These are phyloP conservation scores for Gentiana dahurica DNA, from an alignment of 257 asterid species.

Conservation along the genomic window DNA sequence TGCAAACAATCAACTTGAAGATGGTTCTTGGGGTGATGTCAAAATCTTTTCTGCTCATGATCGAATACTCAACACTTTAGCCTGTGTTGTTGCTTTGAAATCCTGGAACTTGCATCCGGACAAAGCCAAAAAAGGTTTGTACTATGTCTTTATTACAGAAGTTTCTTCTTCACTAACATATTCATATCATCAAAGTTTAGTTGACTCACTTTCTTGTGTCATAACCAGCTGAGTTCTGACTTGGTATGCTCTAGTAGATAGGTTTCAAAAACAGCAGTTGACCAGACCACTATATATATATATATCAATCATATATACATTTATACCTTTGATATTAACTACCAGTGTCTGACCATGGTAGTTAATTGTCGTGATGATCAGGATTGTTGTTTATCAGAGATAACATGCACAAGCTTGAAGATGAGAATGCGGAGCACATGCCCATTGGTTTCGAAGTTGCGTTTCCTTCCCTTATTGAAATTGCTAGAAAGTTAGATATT, in stretches of 20 bases:
- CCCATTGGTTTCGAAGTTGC: slow-evolving; percentile 8
- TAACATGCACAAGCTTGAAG: slow-evolving; percentile 8
- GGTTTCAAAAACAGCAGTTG: not conserved
- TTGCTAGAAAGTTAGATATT: slow-evolving; percentile 13
- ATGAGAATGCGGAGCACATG: slow-evolving; percentile 3
- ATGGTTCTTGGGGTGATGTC: slow-evolving; percentile 16
- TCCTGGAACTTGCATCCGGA: slow-evolving; percentile 13
- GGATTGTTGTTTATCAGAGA: slow-evolving; percentile 1
- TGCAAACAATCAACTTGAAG: slow-evolving; percentile 7
- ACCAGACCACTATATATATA: not conserved
- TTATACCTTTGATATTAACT: not conserved
- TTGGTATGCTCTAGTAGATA: not conserved
- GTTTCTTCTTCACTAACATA: not conserved
- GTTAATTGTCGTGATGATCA: not conserved
- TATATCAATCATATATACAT: not conserved
- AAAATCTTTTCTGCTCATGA: slow-evolving; percentile 14
- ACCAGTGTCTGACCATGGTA: not conserved
- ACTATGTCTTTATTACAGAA: not conserved
- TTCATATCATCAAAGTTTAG: not conserved
- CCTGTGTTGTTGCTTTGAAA: slow-evolving; percentile 20
- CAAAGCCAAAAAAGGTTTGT: slow-evolving; percentile 16
- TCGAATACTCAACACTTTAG: slow-evolving; percentile 22
- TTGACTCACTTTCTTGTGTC: not conserved
- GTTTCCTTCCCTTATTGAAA: slow-evolving; percentile 20
- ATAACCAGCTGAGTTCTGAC: no score